Percentiles rank a stretch among this genome's conserved stretches.
Evolutionary conservation across 2,329 filamentous ascomycete genomes (phyloP).

Genomic region (Pseudocercospora cruenta): DNA sequence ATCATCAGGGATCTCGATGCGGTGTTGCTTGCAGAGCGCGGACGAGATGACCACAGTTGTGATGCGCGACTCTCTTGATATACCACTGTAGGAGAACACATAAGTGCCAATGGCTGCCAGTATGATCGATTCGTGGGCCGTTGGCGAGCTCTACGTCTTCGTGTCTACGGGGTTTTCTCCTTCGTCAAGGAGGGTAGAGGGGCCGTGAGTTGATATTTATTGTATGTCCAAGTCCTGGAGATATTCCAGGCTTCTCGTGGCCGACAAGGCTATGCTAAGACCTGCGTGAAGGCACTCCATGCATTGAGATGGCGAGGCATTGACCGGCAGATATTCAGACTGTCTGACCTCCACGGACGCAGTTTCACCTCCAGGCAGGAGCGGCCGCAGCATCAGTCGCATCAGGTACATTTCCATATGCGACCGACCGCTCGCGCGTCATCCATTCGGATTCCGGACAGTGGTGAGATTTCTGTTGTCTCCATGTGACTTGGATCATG

Average conservation of each 20-base stretch:
- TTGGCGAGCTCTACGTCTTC: background rate
- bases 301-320: too few relatives aligned
- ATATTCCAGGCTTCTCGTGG: too few relatives aligned
- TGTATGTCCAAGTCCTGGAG: too few relatives aligned
- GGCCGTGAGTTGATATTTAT: too few relatives aligned
- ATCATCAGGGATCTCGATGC: background rate
- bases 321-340: too few relatives aligned
- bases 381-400: background rate
- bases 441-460: background rate
- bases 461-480: background rate
- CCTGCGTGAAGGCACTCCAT: too few relatives aligned
- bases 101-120: background rate
- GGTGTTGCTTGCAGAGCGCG: background rate
- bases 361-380: background rate
- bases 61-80: background rate
- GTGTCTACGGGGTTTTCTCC: background rate
- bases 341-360: too few relatives aligned
- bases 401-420: background rate
- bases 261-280: too few relatives aligned
- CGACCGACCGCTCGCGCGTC: background rate
- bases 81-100: background rate
- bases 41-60: background rate
- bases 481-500: background rate
- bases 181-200: background rate
- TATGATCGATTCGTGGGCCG: background rate